A percentile compares a stretch with the other conserved stretches of the same genome.
phyloP scores from a whole-genome alignment of 2,329 filamentous ascomycete species.

The Pestalotiopsis sp. region DNA sequence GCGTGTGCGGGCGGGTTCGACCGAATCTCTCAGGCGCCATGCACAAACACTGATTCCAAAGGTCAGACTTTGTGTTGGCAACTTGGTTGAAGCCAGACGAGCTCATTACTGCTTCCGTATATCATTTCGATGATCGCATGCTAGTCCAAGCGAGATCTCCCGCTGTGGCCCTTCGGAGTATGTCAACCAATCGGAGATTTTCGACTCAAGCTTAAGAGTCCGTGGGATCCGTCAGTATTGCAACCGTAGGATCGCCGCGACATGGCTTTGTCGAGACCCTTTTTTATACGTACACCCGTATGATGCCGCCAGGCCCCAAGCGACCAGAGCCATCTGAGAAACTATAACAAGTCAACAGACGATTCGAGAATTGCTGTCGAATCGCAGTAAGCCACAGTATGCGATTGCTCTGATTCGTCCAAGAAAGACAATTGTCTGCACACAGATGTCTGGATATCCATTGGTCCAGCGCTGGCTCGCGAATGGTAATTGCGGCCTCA shows the following conservation, averaged over 20 bases:
- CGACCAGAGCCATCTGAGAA: background rate
- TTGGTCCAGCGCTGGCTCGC: no score
- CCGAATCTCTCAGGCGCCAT: background rate
- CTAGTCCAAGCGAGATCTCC: conserved; percentile 4
- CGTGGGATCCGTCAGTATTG: conserved; percentile 6
- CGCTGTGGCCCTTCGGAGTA: background rate
- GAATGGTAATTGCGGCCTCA: no score
- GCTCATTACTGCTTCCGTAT: conserved; percentile 6
- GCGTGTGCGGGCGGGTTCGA: background rate
- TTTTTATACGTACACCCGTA: conserved; percentile 1
- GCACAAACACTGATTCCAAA: background rate
- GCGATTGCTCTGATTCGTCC: no score
- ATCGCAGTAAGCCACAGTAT: background rate
- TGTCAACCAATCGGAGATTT: conserved; percentile 12
- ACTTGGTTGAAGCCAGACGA: background rate
- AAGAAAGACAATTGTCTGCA: no score
- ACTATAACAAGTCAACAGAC: background rate
- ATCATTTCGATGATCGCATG: conserved; percentile 2
- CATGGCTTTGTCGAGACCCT: background rate
- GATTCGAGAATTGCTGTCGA: background rate
- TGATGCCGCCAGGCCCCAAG: background rate
- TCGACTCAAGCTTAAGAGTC: conserved; percentile 2
- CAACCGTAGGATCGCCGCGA: background rate
- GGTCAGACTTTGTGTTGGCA: background rate
- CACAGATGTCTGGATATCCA: no score